Evolutionary conservation across 331 rosid genomes (phyloP), one percentile per base, ranked within the genome.

Genomic region (Malus hybrid): DNA sequence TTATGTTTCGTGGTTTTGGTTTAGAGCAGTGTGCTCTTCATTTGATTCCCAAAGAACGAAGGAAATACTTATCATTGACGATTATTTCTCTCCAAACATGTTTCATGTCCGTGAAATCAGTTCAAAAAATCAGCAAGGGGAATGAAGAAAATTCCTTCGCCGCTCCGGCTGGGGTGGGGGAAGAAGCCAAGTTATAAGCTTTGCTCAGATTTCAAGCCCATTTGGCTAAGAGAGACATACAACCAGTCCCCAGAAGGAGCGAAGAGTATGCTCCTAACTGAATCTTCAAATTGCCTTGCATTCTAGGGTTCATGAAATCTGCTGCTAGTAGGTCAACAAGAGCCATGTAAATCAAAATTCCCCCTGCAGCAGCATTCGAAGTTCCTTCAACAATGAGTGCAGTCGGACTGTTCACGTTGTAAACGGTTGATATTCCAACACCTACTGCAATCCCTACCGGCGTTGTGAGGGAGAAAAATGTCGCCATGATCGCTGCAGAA

Each of bases 301-400:
- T 69, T 69, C 70, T 86, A 1, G 90, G 86, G 74, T 32, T 85
- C 96, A 87, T 90, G 65, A 90, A 88, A 87, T 92, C 90, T n/a
- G 90, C 97, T 22, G 93, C 96, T 10, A 92, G 64, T 1, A 90
- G 70, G 19, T 92, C 97, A n/a, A 92, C 97, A 10, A 90, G 72
- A 8, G 96, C 84, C 97, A 92, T 90, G 77, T 92, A 87, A 62
- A 90, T 87, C 56, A 92, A 83, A 8, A 90, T 92, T 54, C 96
- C 90, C 70, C 93, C 86, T 0, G 97, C 83, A 7, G 96, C 89
- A 65, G 93, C 80, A 70, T 87, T 79, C 57, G 88, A 77, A 59
- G 83, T 71, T 20, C 96, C 93, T 78, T 88, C 85, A 52, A 90
- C 78, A 13, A 86, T 85, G 3, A 92, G 72, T 62, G 97, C 77